phyloP scores from a whole-genome alignment of 106 monocot genomes.

The Iris macrosiphon region DNA sequence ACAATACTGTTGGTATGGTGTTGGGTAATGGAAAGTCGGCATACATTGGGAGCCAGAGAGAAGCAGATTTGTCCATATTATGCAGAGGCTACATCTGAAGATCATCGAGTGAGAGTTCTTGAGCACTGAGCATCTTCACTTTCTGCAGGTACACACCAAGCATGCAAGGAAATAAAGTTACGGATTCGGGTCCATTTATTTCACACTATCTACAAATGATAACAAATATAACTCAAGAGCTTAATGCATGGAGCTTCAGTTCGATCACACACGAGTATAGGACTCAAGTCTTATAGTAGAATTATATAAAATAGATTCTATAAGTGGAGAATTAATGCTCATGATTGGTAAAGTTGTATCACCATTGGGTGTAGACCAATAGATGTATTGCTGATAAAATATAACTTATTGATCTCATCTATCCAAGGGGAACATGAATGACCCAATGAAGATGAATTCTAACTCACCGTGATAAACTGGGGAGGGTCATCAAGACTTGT shows the following conservation, averaged over 20 bases:
- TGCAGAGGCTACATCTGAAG: conserved; percentile 38
- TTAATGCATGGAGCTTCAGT: neutral
- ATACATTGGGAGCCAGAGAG: no score
- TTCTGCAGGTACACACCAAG: conserved; percentile 28
- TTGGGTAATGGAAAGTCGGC: no score
- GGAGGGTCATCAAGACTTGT: conserved; percentile 93
- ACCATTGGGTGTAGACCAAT: neutral
- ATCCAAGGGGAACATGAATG: neutral
- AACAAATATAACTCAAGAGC: neutral
- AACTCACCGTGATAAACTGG: conserved; percentile 80
- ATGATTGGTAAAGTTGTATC: neutral
- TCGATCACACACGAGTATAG: neutral
- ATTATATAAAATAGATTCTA: no score
- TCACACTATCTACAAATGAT: neutral
- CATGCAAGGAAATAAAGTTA: neutral
- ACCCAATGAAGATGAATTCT: neutral
- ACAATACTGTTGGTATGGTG: no score
- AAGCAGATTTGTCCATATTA: no score
- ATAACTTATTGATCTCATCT: neutral
- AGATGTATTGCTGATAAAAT: neutral
- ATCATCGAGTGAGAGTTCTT: conserved; percentile 54
- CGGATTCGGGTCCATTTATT: neutral
- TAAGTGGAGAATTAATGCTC: neutral
- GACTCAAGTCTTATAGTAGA: no score
- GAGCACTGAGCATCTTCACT: conserved; percentile 51